Percentiles rank a stretch among this genome's conserved stretches.
Evolutionary conservation across 208 protist species (phyloP).

Genomic region (Acanthamoeba royreba): DNA sequence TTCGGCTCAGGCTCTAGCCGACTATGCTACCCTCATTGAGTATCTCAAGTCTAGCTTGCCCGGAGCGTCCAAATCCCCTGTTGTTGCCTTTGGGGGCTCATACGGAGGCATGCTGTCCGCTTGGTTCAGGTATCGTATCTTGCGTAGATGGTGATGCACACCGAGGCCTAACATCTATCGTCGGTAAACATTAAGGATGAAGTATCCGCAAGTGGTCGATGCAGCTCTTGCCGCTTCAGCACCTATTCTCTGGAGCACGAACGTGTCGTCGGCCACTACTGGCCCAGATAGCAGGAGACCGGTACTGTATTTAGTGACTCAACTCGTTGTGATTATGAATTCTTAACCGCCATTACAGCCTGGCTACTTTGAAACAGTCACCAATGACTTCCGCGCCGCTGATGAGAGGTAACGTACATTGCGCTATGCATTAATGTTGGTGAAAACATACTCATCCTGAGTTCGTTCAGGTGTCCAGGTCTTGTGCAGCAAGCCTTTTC

Average conservation of each 20-base stretch:
- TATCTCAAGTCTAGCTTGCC: slow-evolving; percentile 50
- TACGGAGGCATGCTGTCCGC: slow-evolving; percentile 75
- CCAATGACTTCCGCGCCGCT: slow-evolving; percentile 37
- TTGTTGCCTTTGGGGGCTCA: slow-evolving; percentile 82
- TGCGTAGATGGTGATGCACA: background rate
- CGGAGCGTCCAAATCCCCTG: slow-evolving; percentile 54
- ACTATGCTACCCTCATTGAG: slow-evolving; percentile 81
- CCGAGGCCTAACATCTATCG: background rate
- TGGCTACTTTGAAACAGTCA: slow-evolving; percentile 61
- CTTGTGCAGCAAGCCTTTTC: background rate
- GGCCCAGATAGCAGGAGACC: background rate
- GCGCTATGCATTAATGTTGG: background rate
- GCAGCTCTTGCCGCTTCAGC: slow-evolving; percentile 73
- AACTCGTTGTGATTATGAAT: background rate
- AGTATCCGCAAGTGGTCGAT: slow-evolving; percentile 81
- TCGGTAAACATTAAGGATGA: slow-evolving; percentile 76
- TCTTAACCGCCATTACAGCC: background rate
- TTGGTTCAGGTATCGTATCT: background rate
- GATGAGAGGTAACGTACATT: background rate
- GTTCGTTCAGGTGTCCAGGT: background rate
- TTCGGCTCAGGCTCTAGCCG: slow-evolving; percentile 80
- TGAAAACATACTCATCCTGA: background rate
- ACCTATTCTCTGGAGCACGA: slow-evolving; percentile 67
- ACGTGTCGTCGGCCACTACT: slow-evolving; percentile 43
- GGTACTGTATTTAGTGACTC: background rate